Evolutionary conservation across 352 stramenopile genomes (phyloP).

Genomic region (Phytophthora litchii): DNA sequence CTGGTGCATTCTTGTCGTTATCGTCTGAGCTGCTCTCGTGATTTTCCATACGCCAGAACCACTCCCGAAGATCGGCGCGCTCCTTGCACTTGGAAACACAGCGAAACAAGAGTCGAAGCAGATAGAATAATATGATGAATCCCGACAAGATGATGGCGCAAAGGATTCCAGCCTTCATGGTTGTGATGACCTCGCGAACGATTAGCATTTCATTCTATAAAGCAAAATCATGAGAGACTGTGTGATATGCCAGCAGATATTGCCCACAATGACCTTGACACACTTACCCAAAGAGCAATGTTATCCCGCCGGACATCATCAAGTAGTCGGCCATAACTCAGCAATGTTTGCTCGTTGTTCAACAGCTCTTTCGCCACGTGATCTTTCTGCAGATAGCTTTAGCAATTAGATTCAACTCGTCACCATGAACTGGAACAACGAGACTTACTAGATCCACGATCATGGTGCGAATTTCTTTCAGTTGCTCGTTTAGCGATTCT

Average conservation of each 20-base stretch:
- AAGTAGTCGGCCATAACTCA: slow-evolving; percentile 40
- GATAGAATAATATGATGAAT: slow-evolving; percentile 76
- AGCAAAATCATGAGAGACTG: slow-evolving; percentile 2
- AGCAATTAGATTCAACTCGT: background rate
- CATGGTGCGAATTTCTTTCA: slow-evolving; percentile 58
- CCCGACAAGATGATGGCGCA: slow-evolving; percentile 73
- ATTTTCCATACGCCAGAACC: slow-evolving; percentile 74
- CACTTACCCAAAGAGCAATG: slow-evolving; percentile 52
- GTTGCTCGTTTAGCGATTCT: slow-evolving; percentile 50
- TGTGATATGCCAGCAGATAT: background rate
- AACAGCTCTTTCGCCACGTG: slow-evolving; percentile 41
- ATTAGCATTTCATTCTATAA: slow-evolving; percentile 77
- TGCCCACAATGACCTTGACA: background rate
- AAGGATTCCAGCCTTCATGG: slow-evolving; percentile 85
- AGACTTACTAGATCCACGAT: slow-evolving; percentile 52
- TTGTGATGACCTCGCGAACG: slow-evolving; percentile 84
- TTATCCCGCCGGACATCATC: slow-evolving; percentile 56
- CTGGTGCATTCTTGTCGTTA: slow-evolving; percentile 4
- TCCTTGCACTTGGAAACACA: slow-evolving; percentile 76
- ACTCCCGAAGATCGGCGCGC: slow-evolving; percentile 75
- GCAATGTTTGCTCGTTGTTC: slow-evolving; percentile 37
- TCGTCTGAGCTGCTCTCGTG: slow-evolving; percentile 14
- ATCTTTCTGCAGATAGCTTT: slow-evolving; percentile 37
- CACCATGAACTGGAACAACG: background rate
- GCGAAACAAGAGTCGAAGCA: slow-evolving; percentile 70